Percentiles rank a stretch among this genome's conserved stretches.
phyloP scores from a whole-genome alignment of 805 yeast species.

The Soucietia sequanensis region DNA sequence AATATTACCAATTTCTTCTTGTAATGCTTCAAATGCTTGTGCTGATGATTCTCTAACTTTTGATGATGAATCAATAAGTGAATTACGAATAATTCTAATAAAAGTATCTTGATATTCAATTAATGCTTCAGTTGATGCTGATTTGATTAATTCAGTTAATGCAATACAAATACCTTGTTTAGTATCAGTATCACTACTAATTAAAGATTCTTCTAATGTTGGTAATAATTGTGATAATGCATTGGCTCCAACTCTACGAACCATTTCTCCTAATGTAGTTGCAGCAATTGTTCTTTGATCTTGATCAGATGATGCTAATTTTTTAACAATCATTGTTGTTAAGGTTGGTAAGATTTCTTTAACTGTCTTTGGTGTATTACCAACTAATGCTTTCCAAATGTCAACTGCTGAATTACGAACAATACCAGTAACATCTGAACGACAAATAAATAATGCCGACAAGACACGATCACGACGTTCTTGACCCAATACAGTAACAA shows the following conservation, averaged over 20 bases:
- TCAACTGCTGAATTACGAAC: conserved; percentile 90
- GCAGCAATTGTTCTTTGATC: conserved; percentile 86
- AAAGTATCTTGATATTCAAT: conserved; percentile 64
- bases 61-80: conserved; percentile 71
- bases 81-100: conserved; percentile 71
- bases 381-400: conserved; percentile 95
- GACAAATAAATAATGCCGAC: conserved; percentile 86
- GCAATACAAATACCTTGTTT: conserved; percentile 98
- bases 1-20: conserved; percentile 73
- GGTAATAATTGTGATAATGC: conserved; percentile 85
- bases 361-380: conserved; percentile 92
- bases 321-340: conserved; percentile 73
- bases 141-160: conserved; percentile 75
- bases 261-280: conserved; percentile 89
- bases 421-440: conserved; percentile 84
- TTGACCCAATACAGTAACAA: conserved; percentile 77
- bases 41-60: conserved; percentile 91
- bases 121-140: conserved; percentile 63
- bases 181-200: conserved; percentile 68
- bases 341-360: conserved; percentile 88
- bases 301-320: conserved; percentile 80
- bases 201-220: conserved; percentile 66
- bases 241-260: conserved; percentile 87
- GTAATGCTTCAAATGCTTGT: conserved; percentile 82
- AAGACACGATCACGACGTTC: conserved; percentile 86